Base-by-base conservation (phyloP, 2,329 filamentous ascomycete genomes). In the Aspergillus floridensis region DNA sequence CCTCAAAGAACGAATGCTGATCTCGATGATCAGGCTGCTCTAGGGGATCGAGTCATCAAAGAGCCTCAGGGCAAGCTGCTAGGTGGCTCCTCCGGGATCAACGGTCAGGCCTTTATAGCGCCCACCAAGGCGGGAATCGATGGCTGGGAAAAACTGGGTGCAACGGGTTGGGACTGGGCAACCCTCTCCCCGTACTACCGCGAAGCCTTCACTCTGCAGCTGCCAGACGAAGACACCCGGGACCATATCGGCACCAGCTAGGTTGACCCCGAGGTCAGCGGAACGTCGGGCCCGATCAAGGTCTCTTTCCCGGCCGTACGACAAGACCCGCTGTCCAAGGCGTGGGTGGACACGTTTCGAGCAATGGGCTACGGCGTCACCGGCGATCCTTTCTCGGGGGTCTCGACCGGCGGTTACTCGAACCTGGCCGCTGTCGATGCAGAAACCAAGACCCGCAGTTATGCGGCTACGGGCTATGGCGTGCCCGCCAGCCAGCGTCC, bases 121-220 rank as follows among this genome's bases (percentile, higher is more conserved):
- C 57, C 81, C 1, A 77, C 77, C 0, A 77, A 77, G 1, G 79
- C 69, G 0, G 73, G 70, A 3, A 71, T 76, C 16, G 68, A 74
- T 12, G 69, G 72, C 29, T 70, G 68, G 54, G 59, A 60, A 3
- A 67, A 68, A 2, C 65, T 79, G n/a, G 55, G 68, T 16, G 65
- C 66, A 22, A 5, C 58, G 3, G 46, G 54, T 8, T 68, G 67
- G 65, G 59, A 44, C 12, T 65, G 66, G 66, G 53, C 64, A 8
- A 48, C 48, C 0, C 49, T 67, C 2, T 29, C 44, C 7, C 65
- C 66, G 1, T 70, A 67, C 46, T 65, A 6, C 32, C 60, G 10
- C 59, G 57, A 46, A 12, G 32, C 32, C 32, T 35, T 35, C 32
- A 35, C 10, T 3, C 32, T 35, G 32, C 32, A 35, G 11, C 32